Conservation (phyloP, 2,329 filamentous ascomycete genomes). For the Delphinella strobiligena region DNA sequence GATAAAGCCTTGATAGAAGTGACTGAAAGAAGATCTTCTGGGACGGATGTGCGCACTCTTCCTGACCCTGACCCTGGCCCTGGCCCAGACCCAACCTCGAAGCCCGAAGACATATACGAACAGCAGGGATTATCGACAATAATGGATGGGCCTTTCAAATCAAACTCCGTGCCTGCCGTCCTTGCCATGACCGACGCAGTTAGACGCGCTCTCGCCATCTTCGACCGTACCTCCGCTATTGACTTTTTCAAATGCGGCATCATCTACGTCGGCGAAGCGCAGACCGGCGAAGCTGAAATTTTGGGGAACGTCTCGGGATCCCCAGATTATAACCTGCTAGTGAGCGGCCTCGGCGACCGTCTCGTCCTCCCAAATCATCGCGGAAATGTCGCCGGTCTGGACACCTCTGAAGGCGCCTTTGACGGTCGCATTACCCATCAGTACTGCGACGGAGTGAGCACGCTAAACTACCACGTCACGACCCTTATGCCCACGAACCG, state of each 20-base stretch:
- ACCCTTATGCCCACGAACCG: slow-evolving; percentile 94
- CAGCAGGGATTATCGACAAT: slow-evolving; percentile 3
- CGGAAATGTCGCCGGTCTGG: slow-evolving; percentile 88
- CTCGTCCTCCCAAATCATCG: slow-evolving; percentile 69
- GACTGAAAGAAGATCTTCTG: slow-evolving; percentile 10
- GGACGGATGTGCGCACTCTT: slow-evolving; percentile 8
- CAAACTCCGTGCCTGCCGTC: slow-evolving; percentile 1
- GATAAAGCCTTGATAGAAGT: slow-evolving; percentile 5
- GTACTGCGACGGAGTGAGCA: slow-evolving; percentile 89
- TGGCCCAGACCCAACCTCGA: not conserved
- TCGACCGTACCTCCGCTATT: slow-evolving; percentile 80
- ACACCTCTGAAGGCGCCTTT: slow-evolving; percentile 54
- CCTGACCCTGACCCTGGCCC: slow-evolving; percentile 1
- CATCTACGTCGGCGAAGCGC: slow-evolving; percentile 81
- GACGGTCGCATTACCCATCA: slow-evolving; percentile 86
- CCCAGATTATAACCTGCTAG: slow-evolving; percentile 74
- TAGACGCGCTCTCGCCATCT: slow-evolving; percentile 61
- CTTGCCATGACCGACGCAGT: slow-evolving; percentile 23
- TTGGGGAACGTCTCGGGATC: slow-evolving; percentile 78
- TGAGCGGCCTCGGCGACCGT: slow-evolving; percentile 70
- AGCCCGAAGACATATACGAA: slow-evolving; percentile 50
- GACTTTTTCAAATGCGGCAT: slow-evolving; percentile 94
- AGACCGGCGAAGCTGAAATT: slow-evolving; percentile 72
- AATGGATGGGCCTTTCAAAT: slow-evolving; percentile 8
- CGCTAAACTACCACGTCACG: slow-evolving; percentile 89